Percentiles rank a stretch among this genome's conserved stretches.
Conservation (phyloP, 2,329 filamentous ascomycete genomes). For the Sporothrix protearum region DNA sequence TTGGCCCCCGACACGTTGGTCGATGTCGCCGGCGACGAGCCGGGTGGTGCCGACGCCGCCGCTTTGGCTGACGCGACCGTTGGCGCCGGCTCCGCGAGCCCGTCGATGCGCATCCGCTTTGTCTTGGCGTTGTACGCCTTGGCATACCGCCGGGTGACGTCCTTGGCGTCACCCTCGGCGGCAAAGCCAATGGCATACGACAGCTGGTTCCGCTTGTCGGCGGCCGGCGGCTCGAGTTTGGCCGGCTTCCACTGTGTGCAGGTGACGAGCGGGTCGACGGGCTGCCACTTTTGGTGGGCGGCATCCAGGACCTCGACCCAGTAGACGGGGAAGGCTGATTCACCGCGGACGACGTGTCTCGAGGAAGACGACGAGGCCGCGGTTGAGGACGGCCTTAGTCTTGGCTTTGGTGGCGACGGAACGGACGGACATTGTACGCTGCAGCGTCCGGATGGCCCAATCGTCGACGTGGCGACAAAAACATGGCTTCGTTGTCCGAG, state of each 20-base stretch:
- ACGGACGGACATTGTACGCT: slow-evolving; percentile 47
- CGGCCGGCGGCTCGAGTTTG: slow-evolving; percentile 77
- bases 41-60: neutral
- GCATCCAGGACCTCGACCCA: slow-evolving; percentile 92
- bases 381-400: slow-evolving; percentile 28
- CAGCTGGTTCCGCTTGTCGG: slow-evolving; percentile 71
- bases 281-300: slow-evolving; percentile 85
- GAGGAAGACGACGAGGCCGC: slow-evolving; percentile 38
- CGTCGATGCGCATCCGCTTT: slow-evolving; percentile 72
- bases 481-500: neutral
- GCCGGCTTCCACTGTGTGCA: slow-evolving; percentile 70
- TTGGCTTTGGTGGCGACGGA: slow-evolving; percentile 29
- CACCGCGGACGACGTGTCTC: slow-evolving; percentile 53
- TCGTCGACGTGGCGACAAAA: slow-evolving; percentile 43
- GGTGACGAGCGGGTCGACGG: slow-evolving; percentile 81
- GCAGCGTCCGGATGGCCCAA: slow-evolving; percentile 55
- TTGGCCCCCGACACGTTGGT: slow-evolving; percentile 24
- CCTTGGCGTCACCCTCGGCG: slow-evolving; percentile 69
- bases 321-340: slow-evolving; percentile 78
- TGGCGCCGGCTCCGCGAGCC: slow-evolving; percentile 24
- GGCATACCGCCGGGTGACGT: slow-evolving; percentile 83
- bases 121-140: slow-evolving; percentile 92
- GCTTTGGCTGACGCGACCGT: neutral
- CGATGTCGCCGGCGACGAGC: neutral
- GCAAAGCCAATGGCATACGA: slow-evolving; percentile 84